Percentiles rank a stretch among this genome's conserved stretches.
phyloP scores from a whole-genome alignment of 495 filamentous ascomycete genomes.

The Trichoderma gamsii region DNA sequence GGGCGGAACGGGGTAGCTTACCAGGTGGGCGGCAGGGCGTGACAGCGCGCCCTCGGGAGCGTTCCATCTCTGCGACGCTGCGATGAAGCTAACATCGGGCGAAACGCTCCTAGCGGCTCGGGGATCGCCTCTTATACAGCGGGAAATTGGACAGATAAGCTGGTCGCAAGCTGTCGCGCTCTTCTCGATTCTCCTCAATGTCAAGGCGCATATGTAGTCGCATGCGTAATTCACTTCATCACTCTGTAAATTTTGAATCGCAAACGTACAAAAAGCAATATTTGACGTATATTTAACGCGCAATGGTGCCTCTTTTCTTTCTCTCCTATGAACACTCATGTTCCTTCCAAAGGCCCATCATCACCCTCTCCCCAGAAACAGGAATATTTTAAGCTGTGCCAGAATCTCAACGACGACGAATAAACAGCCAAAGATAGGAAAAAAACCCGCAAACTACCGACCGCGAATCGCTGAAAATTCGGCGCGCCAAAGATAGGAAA shows the following conservation, averaged over 20 bases:
- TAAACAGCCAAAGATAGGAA: slow-evolving; percentile 2
- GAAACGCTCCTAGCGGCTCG: slow-evolving; percentile 6
- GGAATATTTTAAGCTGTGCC: not conserved
- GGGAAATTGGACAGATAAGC: not conserved
- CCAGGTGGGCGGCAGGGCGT: not conserved
- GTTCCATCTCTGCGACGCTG: slow-evolving; percentile 10
- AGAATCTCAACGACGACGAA: not conserved
- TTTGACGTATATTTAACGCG: not conserved
- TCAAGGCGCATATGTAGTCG: not conserved
- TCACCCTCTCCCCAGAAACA: not conserved
- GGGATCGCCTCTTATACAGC: not conserved
- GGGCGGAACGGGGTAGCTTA: not conserved
- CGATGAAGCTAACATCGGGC: not conserved
- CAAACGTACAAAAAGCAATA: not conserved
- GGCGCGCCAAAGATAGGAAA: not conserved
- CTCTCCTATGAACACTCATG: not conserved
- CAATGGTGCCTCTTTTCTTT: not conserved
- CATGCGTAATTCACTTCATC: not conserved
- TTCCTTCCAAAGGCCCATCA: not conserved
- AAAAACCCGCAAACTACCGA: slow-evolving; percentile 9
- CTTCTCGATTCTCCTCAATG: not conserved
- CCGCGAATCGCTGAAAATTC: slow-evolving; percentile 12
- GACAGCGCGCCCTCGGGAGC: not conserved
- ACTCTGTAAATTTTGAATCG: not conserved
- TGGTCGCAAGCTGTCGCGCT: not conserved